Conservation (phyloP, 2,329 filamentous ascomycete species). For the Bipolaris gigantea region DNA sequence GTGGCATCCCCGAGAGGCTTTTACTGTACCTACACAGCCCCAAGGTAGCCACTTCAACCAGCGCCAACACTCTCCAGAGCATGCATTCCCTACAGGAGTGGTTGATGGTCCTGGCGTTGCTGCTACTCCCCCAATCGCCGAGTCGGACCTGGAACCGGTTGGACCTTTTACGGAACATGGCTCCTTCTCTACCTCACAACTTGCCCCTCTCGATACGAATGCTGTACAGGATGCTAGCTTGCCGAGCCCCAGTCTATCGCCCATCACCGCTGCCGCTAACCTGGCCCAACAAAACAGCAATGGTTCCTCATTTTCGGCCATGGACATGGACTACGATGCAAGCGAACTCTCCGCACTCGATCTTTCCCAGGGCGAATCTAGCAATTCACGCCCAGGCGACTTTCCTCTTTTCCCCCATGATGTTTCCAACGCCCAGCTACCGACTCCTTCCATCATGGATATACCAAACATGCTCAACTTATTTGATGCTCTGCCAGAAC, state of each 20-base stretch:
- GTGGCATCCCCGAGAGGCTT: constrained; percentile 32
- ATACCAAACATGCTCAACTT: constrained; percentile 84
- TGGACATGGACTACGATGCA: constrained; percentile 37
- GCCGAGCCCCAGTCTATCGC: constrained; percentile 91
- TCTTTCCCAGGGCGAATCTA: constrained; percentile 28
- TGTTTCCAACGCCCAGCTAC: constrained; percentile 39
- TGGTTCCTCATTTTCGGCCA: constrained; percentile 28
- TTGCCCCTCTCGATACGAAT: constrained; percentile 65
- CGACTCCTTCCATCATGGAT: constrained; percentile 62
- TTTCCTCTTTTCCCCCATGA: constrained; percentile 23
- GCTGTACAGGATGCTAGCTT: constrained; percentile 86
- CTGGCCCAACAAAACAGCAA: constrained; percentile 45
- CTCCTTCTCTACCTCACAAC: constrained; percentile 33
- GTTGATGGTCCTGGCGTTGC: constrained; percentile 56
- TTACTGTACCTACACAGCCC: constrained; percentile 27
- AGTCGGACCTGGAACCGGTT: constrained; percentile 67
- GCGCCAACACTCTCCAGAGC: constrained; percentile 22
- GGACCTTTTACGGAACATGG: constrained; percentile 46
- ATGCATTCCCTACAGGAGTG: constrained; percentile 30
- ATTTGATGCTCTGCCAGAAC: constrained; percentile 87
- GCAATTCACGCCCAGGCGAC: constrained; percentile 15
- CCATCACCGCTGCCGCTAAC: constrained; percentile 77
- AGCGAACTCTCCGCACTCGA: constrained; percentile 45
- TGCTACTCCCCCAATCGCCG: constrained; percentile 75
- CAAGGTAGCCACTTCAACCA: constrained; percentile 16